Conservation (phyloP, 306 rosid species). For the Trifolium repens region DNA sequence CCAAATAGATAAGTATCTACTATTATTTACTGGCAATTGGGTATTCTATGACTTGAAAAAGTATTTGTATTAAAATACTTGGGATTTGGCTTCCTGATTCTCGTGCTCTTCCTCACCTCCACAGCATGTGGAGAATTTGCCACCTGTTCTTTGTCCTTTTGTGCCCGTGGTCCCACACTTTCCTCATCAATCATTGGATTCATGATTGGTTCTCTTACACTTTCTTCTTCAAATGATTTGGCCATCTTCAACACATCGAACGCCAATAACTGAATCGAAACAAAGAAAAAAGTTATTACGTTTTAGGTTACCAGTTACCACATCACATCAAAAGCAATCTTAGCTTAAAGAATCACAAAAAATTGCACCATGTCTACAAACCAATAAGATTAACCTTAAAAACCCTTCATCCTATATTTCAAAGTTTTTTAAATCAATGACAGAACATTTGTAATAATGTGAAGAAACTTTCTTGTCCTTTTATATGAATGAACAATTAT, state of each 20-base stretch:
- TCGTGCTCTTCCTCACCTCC: too few species aligned
- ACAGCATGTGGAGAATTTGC: too few species aligned
- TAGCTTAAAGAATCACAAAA: background rate
- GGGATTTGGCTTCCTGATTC: too few species aligned
- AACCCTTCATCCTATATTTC: background rate
- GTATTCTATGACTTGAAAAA: slow-evolving; percentile 32
- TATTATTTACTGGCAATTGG: slow-evolving; percentile 38
- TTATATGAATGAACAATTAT: background rate
- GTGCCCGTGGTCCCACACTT: too few species aligned
- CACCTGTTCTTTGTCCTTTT: too few species aligned
- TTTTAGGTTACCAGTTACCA: slow-evolving; percentile 5
- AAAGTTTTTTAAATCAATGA: background rate
- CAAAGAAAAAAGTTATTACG: background rate
- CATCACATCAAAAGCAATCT: background rate
- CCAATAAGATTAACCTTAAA: background rate
- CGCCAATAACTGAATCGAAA: slow-evolving; percentile 64
- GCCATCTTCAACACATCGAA: slow-evolving; percentile 71
- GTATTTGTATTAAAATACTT: slow-evolving; percentile 4
- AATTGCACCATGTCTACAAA: background rate
- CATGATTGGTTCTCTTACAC: too few species aligned
- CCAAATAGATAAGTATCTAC: too few species aligned
- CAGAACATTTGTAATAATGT: background rate
- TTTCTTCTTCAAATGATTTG: slow-evolving; percentile 46
- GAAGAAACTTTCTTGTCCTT: background rate
- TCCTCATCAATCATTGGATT: too few species aligned